Conservation (phyloP, 176 grass and related monocot species). For the Carex myosuroides region DNA sequence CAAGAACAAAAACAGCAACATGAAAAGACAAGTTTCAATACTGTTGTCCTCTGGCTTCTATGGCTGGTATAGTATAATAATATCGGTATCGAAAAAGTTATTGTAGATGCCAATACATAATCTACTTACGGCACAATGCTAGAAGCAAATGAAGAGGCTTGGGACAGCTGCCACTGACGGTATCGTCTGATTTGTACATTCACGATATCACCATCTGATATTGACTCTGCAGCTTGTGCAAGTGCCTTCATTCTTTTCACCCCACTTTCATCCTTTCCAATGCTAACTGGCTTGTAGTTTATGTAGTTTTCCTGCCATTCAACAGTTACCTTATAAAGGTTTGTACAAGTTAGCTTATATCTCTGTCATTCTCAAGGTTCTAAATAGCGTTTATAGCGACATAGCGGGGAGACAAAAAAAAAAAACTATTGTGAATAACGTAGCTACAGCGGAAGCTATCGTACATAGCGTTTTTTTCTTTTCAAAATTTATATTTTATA, state of each 20-base stretch:
- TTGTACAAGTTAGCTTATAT: not conserved
- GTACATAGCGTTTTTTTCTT: too few relatives aligned
- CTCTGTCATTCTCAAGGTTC: too few relatives aligned
- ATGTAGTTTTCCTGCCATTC: constrained; percentile 82
- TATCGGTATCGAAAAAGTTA: not conserved
- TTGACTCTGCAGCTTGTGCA: constrained; percentile 73
- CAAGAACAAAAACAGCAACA: too few relatives aligned
- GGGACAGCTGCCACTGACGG: constrained; percentile 89
- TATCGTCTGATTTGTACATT: constrained; percentile 99
- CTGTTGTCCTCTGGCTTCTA: not conserved
- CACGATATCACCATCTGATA: constrained; percentile 82
- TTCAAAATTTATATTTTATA: too few relatives aligned
- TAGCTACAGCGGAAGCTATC: too few relatives aligned
- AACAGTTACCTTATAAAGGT: not conserved
- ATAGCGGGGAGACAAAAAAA: too few relatives aligned
- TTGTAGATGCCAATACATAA: not conserved
- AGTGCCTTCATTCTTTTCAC: constrained; percentile 90
- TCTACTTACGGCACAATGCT: constrained; percentile 85
- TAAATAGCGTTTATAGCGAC: too few relatives aligned
- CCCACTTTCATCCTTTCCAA: constrained; percentile 87
- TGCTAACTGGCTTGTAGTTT: constrained; percentile 72
- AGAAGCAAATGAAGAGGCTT: constrained; percentile 90
- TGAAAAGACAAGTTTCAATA: not conserved
- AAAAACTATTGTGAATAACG: too few relatives aligned
- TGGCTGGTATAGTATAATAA: not conserved